Base-by-base conservation (phyloP, 2,329 filamentous ascomycete species). In the Fusarium nelsonii region DNA sequence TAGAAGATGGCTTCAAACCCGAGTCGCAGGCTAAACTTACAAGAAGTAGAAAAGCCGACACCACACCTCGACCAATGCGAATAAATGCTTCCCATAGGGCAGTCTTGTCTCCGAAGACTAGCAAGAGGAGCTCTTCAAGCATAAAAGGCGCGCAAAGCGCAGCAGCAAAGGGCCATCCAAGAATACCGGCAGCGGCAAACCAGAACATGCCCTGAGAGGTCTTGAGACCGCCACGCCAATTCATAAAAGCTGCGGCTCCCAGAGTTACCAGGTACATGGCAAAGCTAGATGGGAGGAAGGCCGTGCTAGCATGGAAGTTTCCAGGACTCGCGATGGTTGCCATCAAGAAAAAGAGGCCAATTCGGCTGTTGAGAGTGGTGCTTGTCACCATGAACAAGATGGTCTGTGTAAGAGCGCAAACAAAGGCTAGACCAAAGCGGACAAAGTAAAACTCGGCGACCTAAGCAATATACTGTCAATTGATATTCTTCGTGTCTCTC, bases 161-260 rank as follows among this genome's bases (percentile, higher is more conserved):
- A 37, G 91, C 90, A 14, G 94, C 91, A 81, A 99, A 99, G 0
- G 96, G 96, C 96, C 96, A 99, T 1, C 96, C 96, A 11, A 99
- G 82, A 40, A 97, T 85, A 9, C 91, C 92, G 33, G 93, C 96
- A 10, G 93, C 82, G 15, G 92, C 93, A 76, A 98, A 97, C 90
- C 93, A 97, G 79, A 92, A 91, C 65, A 99, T 93, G 37, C 93
- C 96, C 75, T 89, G 86, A 0, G 92, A 90, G 0, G 93, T 97
- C 78, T 91, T 92, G 45, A 94, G 82, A 0, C 93, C 92, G 20
- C 90, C 90, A 37, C 87, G 87, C 91, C 92, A 96, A 79, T 97
- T 92, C 87, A 99, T 91, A 79, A 98, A 99, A 1, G 93, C 89
- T 2, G 94, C 88, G 57, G 94, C 88, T 12, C 94, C 96, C 9